A percentile compares a stretch with the other conserved stretches of the same genome.
Conservation (phyloP, 1,284 basidiomycete genomes). For the Marasmius oreades region DNA sequence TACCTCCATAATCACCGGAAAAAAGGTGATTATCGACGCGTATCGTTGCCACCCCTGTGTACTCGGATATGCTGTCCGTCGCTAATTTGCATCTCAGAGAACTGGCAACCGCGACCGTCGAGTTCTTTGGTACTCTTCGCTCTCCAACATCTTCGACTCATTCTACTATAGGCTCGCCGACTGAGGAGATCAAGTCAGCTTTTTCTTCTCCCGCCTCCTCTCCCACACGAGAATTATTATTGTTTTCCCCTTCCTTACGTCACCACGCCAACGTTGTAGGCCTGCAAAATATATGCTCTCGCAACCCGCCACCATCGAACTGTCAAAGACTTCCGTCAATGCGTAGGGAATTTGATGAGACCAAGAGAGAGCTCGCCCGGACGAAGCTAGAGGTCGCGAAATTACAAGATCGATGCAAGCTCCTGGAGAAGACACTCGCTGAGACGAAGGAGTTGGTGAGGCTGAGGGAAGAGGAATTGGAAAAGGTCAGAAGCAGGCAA, state of each 20-base stretch:
- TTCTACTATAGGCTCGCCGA: slow-evolving; percentile 13
- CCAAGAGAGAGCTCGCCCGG: slow-evolving; percentile 52
- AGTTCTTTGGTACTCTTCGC: slow-evolving; percentile 48
- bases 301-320: slow-evolving; percentile 27
- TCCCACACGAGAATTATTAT: slow-evolving; percentile 38
- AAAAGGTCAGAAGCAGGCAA: slow-evolving; percentile 38
- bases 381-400: slow-evolving; percentile 49
- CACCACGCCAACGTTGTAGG: slow-evolving; percentile 45
- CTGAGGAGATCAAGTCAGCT: slow-evolving; percentile 20
- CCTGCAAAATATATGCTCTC: slow-evolving; percentile 34
- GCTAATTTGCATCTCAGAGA: slow-evolving; percentile 54
- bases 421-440: slow-evolving; percentile 53
- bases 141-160: slow-evolving; percentile 29
- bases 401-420: slow-evolving; percentile 55
- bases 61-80: slow-evolving; percentile 41
- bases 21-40: slow-evolving; percentile 30
- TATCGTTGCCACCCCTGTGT: slow-evolving; percentile 29
- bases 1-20: slow-evolving; percentile 8
- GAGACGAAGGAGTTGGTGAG: slow-evolving; percentile 49
- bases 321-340: slow-evolving; percentile 36
- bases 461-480: slow-evolving; percentile 51
- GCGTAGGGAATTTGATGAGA: slow-evolving; percentile 56
- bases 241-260: slow-evolving; percentile 43
- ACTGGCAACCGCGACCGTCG: slow-evolving; percentile 54
- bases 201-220: slow-evolving; percentile 28